Evolutionary conservation across 1,284 basidiomycete species (phyloP), one percentile per base, ranked within the genome.

Genomic region (Boletus subluridellus): DNA sequence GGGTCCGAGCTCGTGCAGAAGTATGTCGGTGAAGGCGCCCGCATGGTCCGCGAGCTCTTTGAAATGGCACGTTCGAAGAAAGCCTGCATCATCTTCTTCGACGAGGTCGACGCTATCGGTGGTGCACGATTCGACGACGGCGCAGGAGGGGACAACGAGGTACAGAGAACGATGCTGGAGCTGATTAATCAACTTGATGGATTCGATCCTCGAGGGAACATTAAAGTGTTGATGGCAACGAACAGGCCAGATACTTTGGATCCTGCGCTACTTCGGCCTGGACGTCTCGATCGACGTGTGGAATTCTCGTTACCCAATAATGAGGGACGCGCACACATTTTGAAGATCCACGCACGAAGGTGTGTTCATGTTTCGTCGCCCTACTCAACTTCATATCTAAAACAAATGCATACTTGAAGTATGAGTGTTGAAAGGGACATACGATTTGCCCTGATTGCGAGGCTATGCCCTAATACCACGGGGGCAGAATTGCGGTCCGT

Each of bases 51-150:
- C 58, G 97, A 99, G 73, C 80, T 99, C 60, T 99, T 99, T 76
- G 97, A 99, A 78, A 98, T 99, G 94, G 97, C 97, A 41, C 84
- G 97, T 60, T 91, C 90, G 66, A 99, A 99, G 81, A 99, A 98
- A 77, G 97, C 97, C 2, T 99, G 97, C 72, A 99, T 99, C 71
- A 98, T 99, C 74, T 99, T 99, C 80, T 99, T 99, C 68, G 97
- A 99, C 69, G 97, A 99, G 79, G 88, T 97, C 34, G 94, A 97
- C 67, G 95, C 96, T 39, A 94, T 99, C 66, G 97, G 97, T 73
- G 97, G 96, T 60, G 96, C 97, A n/a, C 86, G 97, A 59, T 98
- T 98, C 72, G 97, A 99, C 72, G 97, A 99, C 73, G 97, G 97
- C 56, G 96, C 95, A 35, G 97, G 97, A 55, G 97, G 97, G 49